A percentile compares a stretch with the other conserved stretches of the same genome.
phyloP scores from a whole-genome alignment of 192 early-diverging fungal species.

The Backusella westeae region DNA sequence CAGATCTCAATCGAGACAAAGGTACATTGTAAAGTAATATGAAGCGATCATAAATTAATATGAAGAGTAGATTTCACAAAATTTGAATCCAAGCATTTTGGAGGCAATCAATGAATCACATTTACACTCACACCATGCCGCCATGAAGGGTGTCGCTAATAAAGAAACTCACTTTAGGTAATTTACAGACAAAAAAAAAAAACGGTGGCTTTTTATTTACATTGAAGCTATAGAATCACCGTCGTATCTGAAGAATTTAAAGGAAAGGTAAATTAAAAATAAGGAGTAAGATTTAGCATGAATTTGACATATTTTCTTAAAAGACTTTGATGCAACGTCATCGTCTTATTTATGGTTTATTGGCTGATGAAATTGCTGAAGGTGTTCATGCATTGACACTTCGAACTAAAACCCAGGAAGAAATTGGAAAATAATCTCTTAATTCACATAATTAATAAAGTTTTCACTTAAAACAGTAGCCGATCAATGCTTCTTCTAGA shows the following conservation, averaged over 20 bases:
- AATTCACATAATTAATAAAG: background rate
- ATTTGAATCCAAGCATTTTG: conserved; percentile 56
- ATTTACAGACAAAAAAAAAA: background rate
- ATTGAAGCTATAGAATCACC: conserved; percentile 35
- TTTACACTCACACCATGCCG: conserved; percentile 78
- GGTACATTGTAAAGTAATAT: background rate
- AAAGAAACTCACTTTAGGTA: conserved; percentile 85
- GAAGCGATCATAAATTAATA: too few relatives aligned
- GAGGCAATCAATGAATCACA: conserved; percentile 78
- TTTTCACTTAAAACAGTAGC: too few relatives aligned
- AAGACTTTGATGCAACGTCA: conserved; percentile 59
- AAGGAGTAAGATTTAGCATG: conserved; percentile 19
- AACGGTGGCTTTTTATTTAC: background rate
- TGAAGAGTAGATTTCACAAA: conserved; percentile 17
- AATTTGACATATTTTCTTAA: background rate
- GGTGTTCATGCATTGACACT: conserved; percentile 80
- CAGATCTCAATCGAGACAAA: conserved; percentile 31
- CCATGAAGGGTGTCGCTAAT: conserved; percentile 77
- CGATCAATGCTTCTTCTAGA: too few relatives aligned
- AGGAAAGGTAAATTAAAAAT: conserved; percentile 38
- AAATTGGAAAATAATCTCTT: conserved; percentile 41
- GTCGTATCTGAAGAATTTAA: conserved; percentile 71
- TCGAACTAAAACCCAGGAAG: conserved; percentile 72
- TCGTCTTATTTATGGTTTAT: conserved; percentile 64
- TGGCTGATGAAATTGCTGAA: conserved; percentile 68